Conservation (phyloP, 495 filamentous ascomycete species). For the Aspergillus panamensis region DNA sequence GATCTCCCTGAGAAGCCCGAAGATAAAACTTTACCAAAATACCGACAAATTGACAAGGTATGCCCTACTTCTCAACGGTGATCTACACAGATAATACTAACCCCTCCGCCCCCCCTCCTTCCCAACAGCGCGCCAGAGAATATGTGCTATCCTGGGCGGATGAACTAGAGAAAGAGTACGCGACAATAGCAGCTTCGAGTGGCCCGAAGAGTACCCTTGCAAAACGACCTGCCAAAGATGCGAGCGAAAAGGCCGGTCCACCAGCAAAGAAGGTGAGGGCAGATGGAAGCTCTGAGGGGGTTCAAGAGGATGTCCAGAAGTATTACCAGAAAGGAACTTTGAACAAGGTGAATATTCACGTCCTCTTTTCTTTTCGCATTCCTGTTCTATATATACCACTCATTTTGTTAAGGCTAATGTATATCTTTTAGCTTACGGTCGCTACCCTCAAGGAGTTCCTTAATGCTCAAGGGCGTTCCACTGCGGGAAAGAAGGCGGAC, state of each 20-base stretch:
- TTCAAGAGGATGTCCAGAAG: conserved; percentile 58
- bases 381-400: neutral
- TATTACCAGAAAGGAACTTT: conserved; percentile 58
- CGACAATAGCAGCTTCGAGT: conserved; percentile 38
- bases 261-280: conserved; percentile 51
- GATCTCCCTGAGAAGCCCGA: conserved; percentile 76
- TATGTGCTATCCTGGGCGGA: conserved; percentile 74
- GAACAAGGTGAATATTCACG: conserved; percentile 51
- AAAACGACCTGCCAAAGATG: conserved; percentile 47
- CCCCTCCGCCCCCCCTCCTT: too few species aligned
- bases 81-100: neutral
- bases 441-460: conserved; percentile 67
- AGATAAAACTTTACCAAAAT: conserved; percentile 83
- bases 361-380: neutral
- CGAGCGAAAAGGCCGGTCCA: conserved; percentile 26
- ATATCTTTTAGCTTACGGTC: conserved; percentile 55
- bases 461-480: conserved; percentile 54
- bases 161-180: conserved; percentile 54
- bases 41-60: conserved; percentile 77
- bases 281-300: conserved; percentile 36
- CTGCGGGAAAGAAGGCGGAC: conserved; percentile 71
- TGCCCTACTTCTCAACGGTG: neutral
- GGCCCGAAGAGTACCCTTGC: conserved; percentile 36
- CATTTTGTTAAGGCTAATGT: conserved; percentile 3
- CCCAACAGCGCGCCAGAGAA: conserved; percentile 58